Evolutionary conservation across 306 rosid genomes (phyloP), one percentile per base, ranked within the genome.

Genomic region (Acacia melanoxylon): DNA sequence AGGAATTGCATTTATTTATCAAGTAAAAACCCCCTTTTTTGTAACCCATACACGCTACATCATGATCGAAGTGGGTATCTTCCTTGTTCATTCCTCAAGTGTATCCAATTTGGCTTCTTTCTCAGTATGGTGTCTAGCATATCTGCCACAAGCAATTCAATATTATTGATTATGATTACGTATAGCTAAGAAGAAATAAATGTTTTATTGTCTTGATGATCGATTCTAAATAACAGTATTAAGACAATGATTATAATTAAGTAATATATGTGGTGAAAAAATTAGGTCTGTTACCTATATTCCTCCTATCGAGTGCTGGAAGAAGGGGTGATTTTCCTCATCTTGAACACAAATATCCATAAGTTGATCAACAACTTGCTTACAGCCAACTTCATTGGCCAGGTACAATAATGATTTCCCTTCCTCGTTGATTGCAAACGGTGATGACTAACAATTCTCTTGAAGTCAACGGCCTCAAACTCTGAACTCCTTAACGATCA

Each of bases 41-140:
- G 54, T 17, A 89, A 59, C 88, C 87, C 16, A 10, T 41, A 0
- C 13, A 33, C 67, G 74, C 83, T 6, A 86, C 90, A 13, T 0
- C 20, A 68, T 77, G n/a, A n/a, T n/a, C n/a, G 85, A 8, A 86
- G 84, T 1, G 88, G 68, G 24, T 44, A 5, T 35, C 65, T 51
- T n/a, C 25, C 25, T 19, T 71, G 0, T 40, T 11, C 10, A 12
- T 83, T 68, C 51, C 0, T 29, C 73, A 44, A 40, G 46, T 83
- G 83, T 46, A 65, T 52, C 80, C 83, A 83, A 8, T 9, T 12
- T 40, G 10, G 8, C 9, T 54, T 78, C 24, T 42, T 41, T 0
- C 0, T 0, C 11, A 78, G 7, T 52, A 83, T 73, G 27, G 0
- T 5, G 0, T 0, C 9, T 1, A 73, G 52, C 79, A 73, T 73